These are phyloP conservation scores for Citrus trifoliata DNA, from an alignment of 345 rosid species.

Conservation along the genomic window DNA sequence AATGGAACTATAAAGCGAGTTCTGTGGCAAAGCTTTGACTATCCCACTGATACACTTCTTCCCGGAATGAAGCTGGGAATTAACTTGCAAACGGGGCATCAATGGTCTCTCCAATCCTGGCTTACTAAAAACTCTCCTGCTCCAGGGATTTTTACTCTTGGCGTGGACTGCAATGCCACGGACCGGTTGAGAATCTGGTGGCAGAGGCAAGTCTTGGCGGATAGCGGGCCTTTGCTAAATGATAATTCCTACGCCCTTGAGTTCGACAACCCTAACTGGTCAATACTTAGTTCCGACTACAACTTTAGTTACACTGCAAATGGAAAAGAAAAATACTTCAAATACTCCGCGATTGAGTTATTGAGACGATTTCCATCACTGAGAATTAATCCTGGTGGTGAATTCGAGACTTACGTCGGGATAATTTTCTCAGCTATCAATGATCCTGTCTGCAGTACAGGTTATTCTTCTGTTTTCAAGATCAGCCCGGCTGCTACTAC, in stretches of 20 bases:
- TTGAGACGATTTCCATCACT: too few relatives aligned
- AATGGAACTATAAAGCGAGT: conserved; percentile 22
- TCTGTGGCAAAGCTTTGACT: conserved; percentile 21
- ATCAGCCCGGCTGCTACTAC: not conserved
- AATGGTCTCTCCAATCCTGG: conserved; percentile 30
- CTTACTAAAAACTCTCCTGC: conserved; percentile 7
- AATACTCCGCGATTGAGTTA: too few relatives aligned
- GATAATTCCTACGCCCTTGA: too few relatives aligned
- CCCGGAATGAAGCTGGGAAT: conserved; percentile 46
- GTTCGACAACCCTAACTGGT: too few relatives aligned
- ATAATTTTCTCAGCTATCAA: too few relatives aligned
- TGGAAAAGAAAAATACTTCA: too few relatives aligned
- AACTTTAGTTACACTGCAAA: not conserved
- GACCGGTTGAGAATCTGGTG: conserved; percentile 20
- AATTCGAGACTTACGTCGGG: too few relatives aligned
- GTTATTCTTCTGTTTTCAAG: not conserved
- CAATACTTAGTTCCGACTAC: too few relatives aligned
- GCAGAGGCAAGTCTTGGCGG: conserved; percentile 21
- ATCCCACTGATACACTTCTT: not conserved
- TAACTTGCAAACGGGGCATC: conserved; percentile 19
- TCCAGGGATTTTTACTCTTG: conserved; percentile 24
- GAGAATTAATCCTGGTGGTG: too few relatives aligned
- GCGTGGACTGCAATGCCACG: conserved; percentile 17
- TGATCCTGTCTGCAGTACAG: not conserved
- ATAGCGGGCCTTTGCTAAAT: conserved; percentile 11